phyloP scores from a whole-genome alignment of 164 flowering plant species.

The Santalum album region DNA sequence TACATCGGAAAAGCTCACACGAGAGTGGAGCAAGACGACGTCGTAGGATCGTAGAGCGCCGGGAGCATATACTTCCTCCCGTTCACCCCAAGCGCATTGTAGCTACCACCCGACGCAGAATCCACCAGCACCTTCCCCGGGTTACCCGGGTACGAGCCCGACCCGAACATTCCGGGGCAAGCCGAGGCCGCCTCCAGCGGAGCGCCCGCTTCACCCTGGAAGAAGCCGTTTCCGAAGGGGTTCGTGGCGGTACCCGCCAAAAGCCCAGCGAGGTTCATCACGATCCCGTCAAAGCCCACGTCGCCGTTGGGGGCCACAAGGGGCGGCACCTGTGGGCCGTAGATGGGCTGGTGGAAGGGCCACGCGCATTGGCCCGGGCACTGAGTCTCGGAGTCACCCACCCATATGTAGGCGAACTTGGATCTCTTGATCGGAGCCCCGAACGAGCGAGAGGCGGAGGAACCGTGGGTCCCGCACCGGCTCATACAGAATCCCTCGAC shows the following conservation, averaged over 20 bases:
- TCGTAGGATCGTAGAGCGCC: constrained; percentile 10
- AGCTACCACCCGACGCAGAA: constrained; percentile 3
- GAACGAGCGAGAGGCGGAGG: not conserved
- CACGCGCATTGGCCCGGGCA: constrained; percentile 19
- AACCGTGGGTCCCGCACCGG: not conserved
- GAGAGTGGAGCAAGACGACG: constrained; percentile 9
- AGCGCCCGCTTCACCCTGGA: constrained; percentile 9
- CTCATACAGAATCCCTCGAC: not conserved
- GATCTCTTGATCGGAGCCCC: not conserved
- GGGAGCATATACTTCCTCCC: constrained; percentile 15
- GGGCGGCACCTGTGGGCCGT: constrained; percentile 17
- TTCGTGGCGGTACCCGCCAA: constrained; percentile 19
- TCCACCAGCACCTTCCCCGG: constrained; percentile 4
- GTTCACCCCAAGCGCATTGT: constrained; percentile 8
- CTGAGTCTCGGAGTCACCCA: constrained; percentile 17
- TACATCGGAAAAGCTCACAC: too few species aligned
- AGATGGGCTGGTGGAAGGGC: constrained; percentile 21
- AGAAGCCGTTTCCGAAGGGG: constrained; percentile 15
- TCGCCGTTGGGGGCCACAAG: constrained; percentile 17
- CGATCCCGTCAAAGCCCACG: constrained; percentile 17
- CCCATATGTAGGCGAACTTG: constrained; percentile 16
- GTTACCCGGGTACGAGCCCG: constrained; percentile 14
- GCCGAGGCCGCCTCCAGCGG: constrained; percentile 16
- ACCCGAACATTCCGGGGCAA: constrained; percentile 15
- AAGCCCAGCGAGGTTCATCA: constrained; percentile 14